A percentile compares a stretch with the other conserved stretches of the same genome.
Conservation (phyloP, 2,329 filamentous ascomycete species). For the Coniella vitis region DNA sequence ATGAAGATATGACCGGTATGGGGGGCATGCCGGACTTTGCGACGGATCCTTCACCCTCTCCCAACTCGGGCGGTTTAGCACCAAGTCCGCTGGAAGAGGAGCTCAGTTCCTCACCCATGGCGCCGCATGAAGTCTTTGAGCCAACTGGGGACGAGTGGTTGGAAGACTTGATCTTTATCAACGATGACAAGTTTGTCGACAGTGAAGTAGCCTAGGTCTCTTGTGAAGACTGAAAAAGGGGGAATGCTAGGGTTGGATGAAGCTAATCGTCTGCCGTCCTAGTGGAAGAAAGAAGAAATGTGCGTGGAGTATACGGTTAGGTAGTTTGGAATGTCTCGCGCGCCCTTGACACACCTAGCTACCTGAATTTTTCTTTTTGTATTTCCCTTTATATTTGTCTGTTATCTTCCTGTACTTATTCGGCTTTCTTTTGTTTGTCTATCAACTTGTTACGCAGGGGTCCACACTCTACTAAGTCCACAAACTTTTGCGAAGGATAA, state of each 20-base stretch:
- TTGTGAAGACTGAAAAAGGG: neutral
- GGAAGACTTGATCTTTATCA: constrained; percentile 14
- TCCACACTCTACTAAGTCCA: too few relatives aligned
- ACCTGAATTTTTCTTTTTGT: too few relatives aligned
- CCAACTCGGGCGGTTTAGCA: constrained; percentile 11
- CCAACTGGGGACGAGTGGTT: constrained; percentile 14
- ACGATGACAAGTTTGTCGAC: constrained; percentile 15
- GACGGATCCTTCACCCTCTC: constrained; percentile 12
- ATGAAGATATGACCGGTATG: constrained; percentile 9
- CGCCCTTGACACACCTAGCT: too few relatives aligned
- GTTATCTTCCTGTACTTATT: neutral
- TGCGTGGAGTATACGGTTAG: too few relatives aligned
- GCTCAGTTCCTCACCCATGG: constrained; percentile 12
- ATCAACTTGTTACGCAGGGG: too few relatives aligned
- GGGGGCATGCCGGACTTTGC: constrained; percentile 12
- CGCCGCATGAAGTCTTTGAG: constrained; percentile 10
- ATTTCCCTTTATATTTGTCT: too few relatives aligned
- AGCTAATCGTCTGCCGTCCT: too few relatives aligned
- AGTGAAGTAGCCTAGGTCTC: neutral
- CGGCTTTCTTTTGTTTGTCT: neutral
- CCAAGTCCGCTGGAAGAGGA: constrained; percentile 15
- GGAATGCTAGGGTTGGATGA: too few relatives aligned
- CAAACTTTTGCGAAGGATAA: too few relatives aligned
- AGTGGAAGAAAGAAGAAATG: too few relatives aligned
- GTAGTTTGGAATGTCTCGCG: too few relatives aligned